Base-by-base conservation (phyloP, 129 eudicot species). In the Escallonia rubra region DNA sequence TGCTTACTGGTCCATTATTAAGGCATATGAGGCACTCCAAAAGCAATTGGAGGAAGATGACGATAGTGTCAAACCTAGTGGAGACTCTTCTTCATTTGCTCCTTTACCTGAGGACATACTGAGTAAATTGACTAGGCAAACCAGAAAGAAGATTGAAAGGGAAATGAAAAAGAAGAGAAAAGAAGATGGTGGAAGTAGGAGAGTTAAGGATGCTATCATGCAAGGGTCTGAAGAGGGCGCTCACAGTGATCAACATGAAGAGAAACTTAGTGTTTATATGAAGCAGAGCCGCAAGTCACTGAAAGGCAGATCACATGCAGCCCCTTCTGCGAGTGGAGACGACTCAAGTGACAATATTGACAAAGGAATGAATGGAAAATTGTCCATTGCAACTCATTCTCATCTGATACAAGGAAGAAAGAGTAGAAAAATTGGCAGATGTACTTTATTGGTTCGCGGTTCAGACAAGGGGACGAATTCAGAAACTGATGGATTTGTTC, bases 11-110 rank as follows among this genome's bases (percentile, higher is more conserved):
- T 94, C 99, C 8, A 89, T 94, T 60, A 85, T 87, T 12, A 94
- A 94, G 80, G 99, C 99, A 23, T 89, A 94, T 52, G 99, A 94
- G 50, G 99, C 99, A 68, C 79, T 89, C 61, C 96, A 94, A 65
- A 94, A 86, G 76, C 92, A 82, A 61, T 72, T 72, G 49, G 79
- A 64, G 60, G 99, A 83, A 70, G 94, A 87, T 10, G 68, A 71
- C 39, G 81, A 66, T 47, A 70, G 71, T 47, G 54, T 68, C 14
- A 84, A 82, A 72, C 78, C 68, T 57, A 71, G 69, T 60, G 86
- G 77, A 8, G 86, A 74, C 5, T 43, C 76, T 52, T 57, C 86
- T 69, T 64, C 79, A 42, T 82, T 85, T 82, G 80, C 92, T 61
- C 92, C 88, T 45, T 64, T 94, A 72, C 81, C 99, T 2, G 88